Percentiles rank a stretch among this genome's conserved stretches.
These are phyloP conservation scores for Isoetes engelmannii DNA, from an alignment of 83 land plant genomes.

Conservation along the genomic window DNA sequence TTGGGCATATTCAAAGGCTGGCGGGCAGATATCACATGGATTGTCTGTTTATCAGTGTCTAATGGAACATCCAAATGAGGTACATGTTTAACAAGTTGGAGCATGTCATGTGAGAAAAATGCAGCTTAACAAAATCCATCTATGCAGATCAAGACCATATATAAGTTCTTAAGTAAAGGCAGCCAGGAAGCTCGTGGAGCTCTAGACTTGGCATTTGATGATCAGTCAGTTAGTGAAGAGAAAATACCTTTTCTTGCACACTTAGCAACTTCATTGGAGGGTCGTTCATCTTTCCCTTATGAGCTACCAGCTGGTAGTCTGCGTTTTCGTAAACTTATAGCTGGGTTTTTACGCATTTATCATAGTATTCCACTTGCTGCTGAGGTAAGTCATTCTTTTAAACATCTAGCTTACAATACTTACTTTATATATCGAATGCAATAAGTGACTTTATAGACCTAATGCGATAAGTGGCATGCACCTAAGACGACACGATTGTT, in stretches of 20 bases:
- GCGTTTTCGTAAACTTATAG: conserved; percentile 67
- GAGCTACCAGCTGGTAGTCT: conserved; percentile 81
- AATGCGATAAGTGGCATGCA: not conserved
- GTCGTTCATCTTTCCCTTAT: conserved; percentile 55
- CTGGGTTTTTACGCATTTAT: conserved; percentile 75
- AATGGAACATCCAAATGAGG: conserved; percentile 86
- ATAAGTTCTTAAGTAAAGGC: conserved; percentile 73
- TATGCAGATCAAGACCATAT: conserved; percentile 77
- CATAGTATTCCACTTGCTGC: conserved; percentile 69
- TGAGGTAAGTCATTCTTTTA: conserved; percentile 47
- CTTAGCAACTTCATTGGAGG: conserved; percentile 70
- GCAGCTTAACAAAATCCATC: not conserved
- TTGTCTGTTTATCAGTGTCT: conserved; percentile 87
- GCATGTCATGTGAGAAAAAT: conserved; percentile 1
- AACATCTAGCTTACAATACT: not conserved
- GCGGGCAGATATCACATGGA: conserved; percentile 95
- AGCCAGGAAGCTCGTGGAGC: conserved; percentile 77
- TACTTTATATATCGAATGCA: no score
- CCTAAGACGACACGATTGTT: not conserved
- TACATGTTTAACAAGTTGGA: conserved; percentile 8
- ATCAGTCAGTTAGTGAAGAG: conserved; percentile 91
- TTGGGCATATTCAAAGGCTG: conserved; percentile 79
- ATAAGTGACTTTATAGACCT: no score
- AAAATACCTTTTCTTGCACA: conserved; percentile 94
- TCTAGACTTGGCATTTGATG: conserved; percentile 76